Conservation (phyloP, 2,329 filamentous ascomycete genomes). For the Macroventuria anomochaeta region DNA sequence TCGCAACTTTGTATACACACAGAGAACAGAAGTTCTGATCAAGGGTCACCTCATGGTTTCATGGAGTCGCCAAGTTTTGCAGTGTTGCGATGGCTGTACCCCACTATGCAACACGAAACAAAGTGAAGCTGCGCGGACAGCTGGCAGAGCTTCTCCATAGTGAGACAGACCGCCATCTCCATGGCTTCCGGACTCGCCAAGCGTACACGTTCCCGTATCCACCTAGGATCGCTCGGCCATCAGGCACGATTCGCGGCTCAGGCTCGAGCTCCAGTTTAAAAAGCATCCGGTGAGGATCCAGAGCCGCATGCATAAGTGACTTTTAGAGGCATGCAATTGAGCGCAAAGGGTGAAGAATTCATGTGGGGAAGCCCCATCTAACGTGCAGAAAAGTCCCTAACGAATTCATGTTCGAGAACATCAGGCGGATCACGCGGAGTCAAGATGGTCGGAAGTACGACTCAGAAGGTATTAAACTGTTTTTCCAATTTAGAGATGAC, state of each 20-base stretch:
- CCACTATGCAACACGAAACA: slow-evolving; percentile 11
- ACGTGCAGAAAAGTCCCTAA: slow-evolving; percentile 15
- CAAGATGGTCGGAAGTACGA: not conserved
- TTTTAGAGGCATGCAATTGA: slow-evolving; percentile 15
- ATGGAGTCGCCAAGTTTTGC: slow-evolving; percentile 5
- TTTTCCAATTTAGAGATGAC: slow-evolving; percentile 23
- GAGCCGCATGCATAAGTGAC: slow-evolving; percentile 13
- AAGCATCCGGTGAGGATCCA: slow-evolving; percentile 30
- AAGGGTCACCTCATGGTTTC: not conserved
- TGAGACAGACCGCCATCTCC: slow-evolving; percentile 20
- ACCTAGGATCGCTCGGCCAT: slow-evolving; percentile 21
- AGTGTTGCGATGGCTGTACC: slow-evolving; percentile 14
- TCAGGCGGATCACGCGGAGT: not conserved
- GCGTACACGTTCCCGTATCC: slow-evolving; percentile 16
- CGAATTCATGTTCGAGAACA: slow-evolving; percentile 11
- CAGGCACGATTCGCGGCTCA: slow-evolving; percentile 18
- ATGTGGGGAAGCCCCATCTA: slow-evolving; percentile 19
- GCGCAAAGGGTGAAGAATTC: slow-evolving; percentile 9
- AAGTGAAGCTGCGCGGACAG: slow-evolving; percentile 19
- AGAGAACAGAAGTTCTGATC: slow-evolving; percentile 12
- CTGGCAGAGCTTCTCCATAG: slow-evolving; percentile 18
- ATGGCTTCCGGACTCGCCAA: slow-evolving; percentile 11
- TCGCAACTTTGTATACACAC: slow-evolving; percentile 6
- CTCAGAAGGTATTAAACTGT: slow-evolving; percentile 27
- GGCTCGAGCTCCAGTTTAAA: slow-evolving; percentile 16